Conservation (phyloP, 352 stramenopile genomes). For the Globisporangium paroecandrum region DNA sequence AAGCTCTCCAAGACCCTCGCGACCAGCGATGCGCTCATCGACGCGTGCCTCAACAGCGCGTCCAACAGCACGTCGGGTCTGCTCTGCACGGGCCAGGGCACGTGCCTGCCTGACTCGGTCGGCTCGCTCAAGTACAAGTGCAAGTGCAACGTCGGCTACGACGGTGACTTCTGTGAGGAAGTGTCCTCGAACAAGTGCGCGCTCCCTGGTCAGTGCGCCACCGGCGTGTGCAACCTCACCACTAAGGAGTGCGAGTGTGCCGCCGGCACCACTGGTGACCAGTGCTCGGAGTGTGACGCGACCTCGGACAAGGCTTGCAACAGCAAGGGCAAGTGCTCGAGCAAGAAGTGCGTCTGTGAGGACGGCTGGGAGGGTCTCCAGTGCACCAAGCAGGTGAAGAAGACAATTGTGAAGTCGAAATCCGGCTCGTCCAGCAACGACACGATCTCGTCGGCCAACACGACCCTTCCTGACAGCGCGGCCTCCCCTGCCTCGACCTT, state of each 20-base stretch:
- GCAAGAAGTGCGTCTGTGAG: constrained; percentile 53
- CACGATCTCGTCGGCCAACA: constrained; percentile 14
- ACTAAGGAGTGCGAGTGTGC: constrained; percentile 62
- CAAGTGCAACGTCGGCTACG: constrained; percentile 76
- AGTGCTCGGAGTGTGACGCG: constrained; percentile 71
- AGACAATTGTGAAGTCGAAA: constrained; percentile 18
- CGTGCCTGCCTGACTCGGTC: constrained; percentile 39
- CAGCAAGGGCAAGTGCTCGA: constrained; percentile 49
- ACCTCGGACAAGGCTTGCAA: constrained; percentile 57
- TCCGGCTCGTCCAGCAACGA: constrained; percentile 17
- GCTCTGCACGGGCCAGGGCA: constrained; percentile 64
- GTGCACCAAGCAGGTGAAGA: constrained; percentile 66
- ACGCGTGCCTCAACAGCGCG: constrained; percentile 49
- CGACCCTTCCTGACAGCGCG: constrained; percentile 20
- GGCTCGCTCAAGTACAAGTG: constrained; percentile 57
- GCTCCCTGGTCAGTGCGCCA: constrained; percentile 62
- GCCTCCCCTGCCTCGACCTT: constrained; percentile 21
- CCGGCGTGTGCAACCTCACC: constrained; percentile 65
- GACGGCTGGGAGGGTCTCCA: constrained; percentile 61
- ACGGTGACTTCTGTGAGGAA: constrained; percentile 44
- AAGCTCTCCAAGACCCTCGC: constrained; percentile 51
- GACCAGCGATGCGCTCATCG: constrained; percentile 37
- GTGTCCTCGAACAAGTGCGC: constrained; percentile 78
- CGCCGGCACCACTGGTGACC: constrained; percentile 55
- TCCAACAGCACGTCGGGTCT: constrained; percentile 42